Base-by-base conservation (phyloP, 129 eudicot species). In the Helichrysum umbraculigerum region DNA sequence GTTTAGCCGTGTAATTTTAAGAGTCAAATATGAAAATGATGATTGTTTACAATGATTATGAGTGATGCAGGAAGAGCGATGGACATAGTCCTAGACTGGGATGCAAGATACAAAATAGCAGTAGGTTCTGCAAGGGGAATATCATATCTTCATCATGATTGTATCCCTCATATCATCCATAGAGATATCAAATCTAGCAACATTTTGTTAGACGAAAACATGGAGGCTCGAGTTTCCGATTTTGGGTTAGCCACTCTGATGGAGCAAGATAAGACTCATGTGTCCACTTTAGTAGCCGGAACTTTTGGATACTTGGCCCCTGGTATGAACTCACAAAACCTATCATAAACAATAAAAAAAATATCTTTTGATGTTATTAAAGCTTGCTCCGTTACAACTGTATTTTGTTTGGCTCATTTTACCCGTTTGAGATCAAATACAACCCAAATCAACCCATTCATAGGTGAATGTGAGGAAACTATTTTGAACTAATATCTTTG, bases 301-400 rank as follows among this genome's bases (percentile, higher is more conserved):
- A 94, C 98, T 74, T 94, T 94, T 20, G 98, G 98, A 56, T 94
- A 94, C 86, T 78, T 94, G 76, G 90, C 98, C 77, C 98, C 98
- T 7, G 98, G 97, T 91, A 93, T 35, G 73, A 51, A 64, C 76
- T 70, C 64, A 32, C 60, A 44, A 25, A 9, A 76, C 37, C 47
- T 70, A 66, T 35, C 50, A 51, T 33, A 37, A 70, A 19, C 59
- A 15, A 25, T 21, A 29, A 29, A 11, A 10, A 9, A 64, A 1
- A 19, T 9, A 42, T 52, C 73, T 69, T 33, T 20, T 2, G 22
- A 42, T 59, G 34, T 30, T 34, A 5, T n/a, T 3, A 1, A 60
- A 21, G 70, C 1, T 25, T 68, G 35, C 20, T 54, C 15, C 62
- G 4, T 21, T 57, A 5, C 4, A 57, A 57, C 62, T 57, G 29